These are phyloP conservation scores for Coniochaeta sp. DNA, from an alignment of 2,329 filamentous ascomycete genomes.

Conservation along the genomic window DNA sequence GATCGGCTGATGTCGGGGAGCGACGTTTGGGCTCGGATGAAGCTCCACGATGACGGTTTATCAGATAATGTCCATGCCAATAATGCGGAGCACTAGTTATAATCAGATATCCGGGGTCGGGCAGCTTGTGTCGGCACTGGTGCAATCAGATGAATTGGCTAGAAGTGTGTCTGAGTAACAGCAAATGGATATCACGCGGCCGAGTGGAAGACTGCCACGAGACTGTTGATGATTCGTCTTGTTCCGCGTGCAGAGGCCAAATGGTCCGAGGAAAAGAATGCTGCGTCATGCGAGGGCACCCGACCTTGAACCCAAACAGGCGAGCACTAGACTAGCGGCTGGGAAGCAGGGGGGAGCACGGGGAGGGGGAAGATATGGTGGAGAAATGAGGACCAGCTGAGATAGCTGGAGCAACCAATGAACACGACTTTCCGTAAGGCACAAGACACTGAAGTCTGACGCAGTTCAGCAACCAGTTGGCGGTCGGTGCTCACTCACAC, in stretches of 20 bases:
- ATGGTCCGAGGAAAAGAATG: background rate
- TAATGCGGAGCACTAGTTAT: background rate
- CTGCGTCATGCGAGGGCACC: conserved; percentile 1
- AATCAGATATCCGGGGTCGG: background rate
- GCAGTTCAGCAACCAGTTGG: background rate
- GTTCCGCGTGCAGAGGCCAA: background rate
- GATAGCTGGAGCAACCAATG: background rate
- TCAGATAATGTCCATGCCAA: conserved; percentile 1
- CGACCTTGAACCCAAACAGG: background rate
- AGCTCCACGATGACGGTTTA: conserved; percentile 1
- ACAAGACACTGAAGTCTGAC: background rate
- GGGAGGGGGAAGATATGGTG: too few relatives aligned
- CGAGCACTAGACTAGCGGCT: background rate
- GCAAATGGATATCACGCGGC: conserved; percentile 12
- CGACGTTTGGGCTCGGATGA: conserved; percentile 1
- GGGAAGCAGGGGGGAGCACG: too few relatives aligned
- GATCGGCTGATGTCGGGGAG: background rate
- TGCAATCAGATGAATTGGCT: background rate
- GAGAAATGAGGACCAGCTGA: background rate
- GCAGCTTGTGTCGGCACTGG: background rate
- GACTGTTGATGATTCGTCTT: conserved; percentile 9
- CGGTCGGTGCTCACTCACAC: background rate
- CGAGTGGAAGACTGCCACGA: conserved; percentile 20
- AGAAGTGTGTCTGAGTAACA: background rate
- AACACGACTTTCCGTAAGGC: background rate